These are phyloP conservation scores for Parasitella parasitica DNA, from an alignment of 371 early-diverging fungal genomes.

Conservation along the genomic window DNA sequence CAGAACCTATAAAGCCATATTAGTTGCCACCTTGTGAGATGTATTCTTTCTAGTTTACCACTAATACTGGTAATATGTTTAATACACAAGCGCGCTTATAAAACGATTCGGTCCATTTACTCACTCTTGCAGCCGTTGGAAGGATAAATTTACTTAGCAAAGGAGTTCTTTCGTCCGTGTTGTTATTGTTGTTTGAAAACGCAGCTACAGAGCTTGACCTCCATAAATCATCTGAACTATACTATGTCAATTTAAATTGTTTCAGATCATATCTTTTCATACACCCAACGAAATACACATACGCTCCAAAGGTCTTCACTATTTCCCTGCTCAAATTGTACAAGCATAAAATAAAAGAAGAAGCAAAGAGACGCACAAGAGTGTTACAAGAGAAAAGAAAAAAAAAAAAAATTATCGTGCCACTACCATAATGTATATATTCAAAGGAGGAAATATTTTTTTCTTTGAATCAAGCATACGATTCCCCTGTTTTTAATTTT, in stretches of 20 bases:
- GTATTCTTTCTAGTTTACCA: slow-evolving; percentile 25
- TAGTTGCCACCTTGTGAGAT: no score
- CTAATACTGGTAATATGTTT: slow-evolving; percentile 40
- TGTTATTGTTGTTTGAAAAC: not conserved
- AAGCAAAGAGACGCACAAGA: not conserved
- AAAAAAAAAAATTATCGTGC: not conserved
- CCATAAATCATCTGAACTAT: slow-evolving; percentile 29
- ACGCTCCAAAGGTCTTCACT: slow-evolving; percentile 33
- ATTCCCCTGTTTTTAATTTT: no score
- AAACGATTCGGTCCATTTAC: slow-evolving; percentile 49
- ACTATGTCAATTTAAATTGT: slow-evolving; percentile 7
- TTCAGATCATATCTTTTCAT: no score
- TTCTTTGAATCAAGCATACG: not conserved
- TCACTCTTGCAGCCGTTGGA: slow-evolving; percentile 41
- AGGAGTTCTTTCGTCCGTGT: slow-evolving; percentile 42
- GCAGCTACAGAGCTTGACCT: slow-evolving; percentile 20
- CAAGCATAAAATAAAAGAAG: slow-evolving; percentile 15
- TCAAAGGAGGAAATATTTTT: not conserved
- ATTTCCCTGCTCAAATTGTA: slow-evolving; percentile 32
- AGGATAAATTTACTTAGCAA: slow-evolving; percentile 32
- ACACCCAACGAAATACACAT: slow-evolving; percentile 3
- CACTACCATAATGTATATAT: not conserved
- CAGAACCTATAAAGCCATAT: slow-evolving; percentile 22
- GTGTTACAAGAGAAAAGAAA: not conserved
- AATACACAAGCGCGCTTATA: slow-evolving; percentile 42